These are phyloP conservation scores for Luvunga scandens DNA, from an alignment of 345 rosid species.

Conservation along the genomic window DNA sequence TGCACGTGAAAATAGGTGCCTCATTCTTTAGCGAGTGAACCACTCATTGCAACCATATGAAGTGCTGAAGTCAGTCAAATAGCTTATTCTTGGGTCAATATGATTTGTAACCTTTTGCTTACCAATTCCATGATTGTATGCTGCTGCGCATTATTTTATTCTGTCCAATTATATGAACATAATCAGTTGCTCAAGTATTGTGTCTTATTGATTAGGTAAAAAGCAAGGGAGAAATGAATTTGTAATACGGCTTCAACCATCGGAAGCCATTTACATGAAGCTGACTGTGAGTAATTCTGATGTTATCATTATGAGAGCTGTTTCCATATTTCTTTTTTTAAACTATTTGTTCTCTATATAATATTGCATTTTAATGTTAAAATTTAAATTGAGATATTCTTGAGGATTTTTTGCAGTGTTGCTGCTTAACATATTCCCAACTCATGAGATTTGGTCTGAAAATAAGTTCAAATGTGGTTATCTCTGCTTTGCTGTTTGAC, in stretches of 20 bases:
- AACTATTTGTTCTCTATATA: not conserved
- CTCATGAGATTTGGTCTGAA: not conserved
- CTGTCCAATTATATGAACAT: not conserved
- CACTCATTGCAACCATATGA: not conserved
- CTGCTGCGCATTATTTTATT: not conserved
- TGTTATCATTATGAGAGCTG: not conserved
- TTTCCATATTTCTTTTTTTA: not conserved
- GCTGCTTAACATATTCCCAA: not conserved
- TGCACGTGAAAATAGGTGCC: not conserved
- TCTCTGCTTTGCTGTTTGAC: not conserved
- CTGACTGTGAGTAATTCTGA: constrained; percentile 61
- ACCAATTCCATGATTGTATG: not conserved
- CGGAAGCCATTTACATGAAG: constrained; percentile 98
- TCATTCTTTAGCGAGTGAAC: not conserved
- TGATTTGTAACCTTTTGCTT: not conserved
- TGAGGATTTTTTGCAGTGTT: not conserved
- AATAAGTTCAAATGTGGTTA: not conserved
- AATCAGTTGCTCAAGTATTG: constrained; percentile 2
- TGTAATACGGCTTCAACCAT: constrained; percentile 95
- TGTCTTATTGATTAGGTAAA: constrained; percentile 45
- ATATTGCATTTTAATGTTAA: not conserved
- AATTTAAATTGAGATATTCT: not conserved
- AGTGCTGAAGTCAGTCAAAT: not conserved
- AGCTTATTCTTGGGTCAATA: not conserved
- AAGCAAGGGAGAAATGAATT: constrained; percentile 99